phyloP scores from a whole-genome alignment of 768 basidiomycete species.

The Pleurotus sapidus region DNA sequence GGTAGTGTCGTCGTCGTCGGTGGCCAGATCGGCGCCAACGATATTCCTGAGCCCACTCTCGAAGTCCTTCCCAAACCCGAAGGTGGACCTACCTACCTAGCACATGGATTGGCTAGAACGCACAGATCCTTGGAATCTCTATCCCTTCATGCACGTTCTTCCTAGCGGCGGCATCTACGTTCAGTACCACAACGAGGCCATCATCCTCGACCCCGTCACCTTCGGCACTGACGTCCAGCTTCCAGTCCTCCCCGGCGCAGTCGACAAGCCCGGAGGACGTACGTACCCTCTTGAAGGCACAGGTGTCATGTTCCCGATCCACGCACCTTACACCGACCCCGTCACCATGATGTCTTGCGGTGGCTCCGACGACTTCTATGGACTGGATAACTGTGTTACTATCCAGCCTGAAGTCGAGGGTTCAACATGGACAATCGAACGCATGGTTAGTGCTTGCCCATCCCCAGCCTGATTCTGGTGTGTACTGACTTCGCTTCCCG shows the following conservation, averaged over 20 bases:
- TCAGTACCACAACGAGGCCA: slow-evolving; percentile 82
- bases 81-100: slow-evolving; percentile 59
- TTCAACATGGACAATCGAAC: slow-evolving; percentile 67
- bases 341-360: slow-evolving; percentile 72
- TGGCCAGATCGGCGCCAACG: slow-evolving; percentile 72
- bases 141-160: slow-evolving; percentile 72
- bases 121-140: slow-evolving; percentile 78
- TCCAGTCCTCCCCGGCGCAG: slow-evolving; percentile 73
- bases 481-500: not conserved
- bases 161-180: slow-evolving; percentile 53
- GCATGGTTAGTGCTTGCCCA: slow-evolving; percentile 56
- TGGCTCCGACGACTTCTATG: slow-evolving; percentile 58
- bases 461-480: not conserved
- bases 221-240: slow-evolving; percentile 50
- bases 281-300: slow-evolving; percentile 5
- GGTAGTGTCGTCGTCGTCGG: slow-evolving; percentile 74
- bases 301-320: slow-evolving; percentile 8
- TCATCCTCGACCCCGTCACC: slow-evolving; percentile 63
- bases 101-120: slow-evolving; percentile 63
- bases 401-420: slow-evolving; percentile 63
- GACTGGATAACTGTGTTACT: slow-evolving; percentile 68
- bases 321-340: slow-evolving; percentile 72
- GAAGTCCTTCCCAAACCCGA: slow-evolving; percentile 67
- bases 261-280: slow-evolving; percentile 36
- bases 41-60: slow-evolving; percentile 57